A percentile compares a stretch with the other conserved stretches of the same genome.
phyloP scores from a whole-genome alignment of 1,139 yeast species.

The Pichia sorboxylosa region DNA sequence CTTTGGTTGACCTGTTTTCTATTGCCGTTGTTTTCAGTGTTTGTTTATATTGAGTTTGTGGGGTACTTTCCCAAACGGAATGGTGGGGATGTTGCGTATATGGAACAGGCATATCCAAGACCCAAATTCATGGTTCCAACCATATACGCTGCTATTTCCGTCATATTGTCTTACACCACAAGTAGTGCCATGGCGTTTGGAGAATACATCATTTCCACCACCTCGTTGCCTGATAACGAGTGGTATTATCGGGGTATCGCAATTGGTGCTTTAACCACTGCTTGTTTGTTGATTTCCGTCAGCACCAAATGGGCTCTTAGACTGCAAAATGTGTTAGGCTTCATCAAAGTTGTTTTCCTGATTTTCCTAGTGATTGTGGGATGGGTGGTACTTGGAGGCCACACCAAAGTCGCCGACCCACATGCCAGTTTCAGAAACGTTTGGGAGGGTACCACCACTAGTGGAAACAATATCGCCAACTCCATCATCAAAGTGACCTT shows the following conservation, averaged over 20 bases:
- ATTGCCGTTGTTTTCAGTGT: constrained; percentile 27
- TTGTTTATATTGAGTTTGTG: constrained; percentile 30
- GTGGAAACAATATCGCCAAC: constrained; percentile 32
- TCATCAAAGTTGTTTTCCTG: constrained; percentile 29
- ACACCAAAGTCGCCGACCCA: constrained; percentile 25
- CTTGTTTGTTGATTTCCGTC: constrained; percentile 22
- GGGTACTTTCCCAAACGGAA: constrained; percentile 27
- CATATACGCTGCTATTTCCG: constrained; percentile 32
- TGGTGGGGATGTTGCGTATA: constrained; percentile 34
- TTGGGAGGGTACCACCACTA: constrained; percentile 28
- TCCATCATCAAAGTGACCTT: constrained; percentile 35
- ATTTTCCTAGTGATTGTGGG: constrained; percentile 29
- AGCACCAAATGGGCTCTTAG: constrained; percentile 28
- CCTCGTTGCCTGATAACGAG: constrained; percentile 25
- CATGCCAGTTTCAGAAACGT: constrained; percentile 27
- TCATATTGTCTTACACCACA: constrained; percentile 30
- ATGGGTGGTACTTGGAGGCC: constrained; percentile 31
- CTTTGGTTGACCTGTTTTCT: constrained; percentile 32
- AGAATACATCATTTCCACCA: constrained; percentile 29
- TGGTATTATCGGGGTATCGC: constrained; percentile 37
- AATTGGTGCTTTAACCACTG: constrained; percentile 26
- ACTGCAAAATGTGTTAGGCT: constrained; percentile 29
- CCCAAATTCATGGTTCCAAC: constrained; percentile 33
- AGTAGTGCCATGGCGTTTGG: constrained; percentile 36
- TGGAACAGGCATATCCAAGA: constrained; percentile 33